Percentiles rank a stretch among this genome's conserved stretches.
Evolutionary conservation across 1,139 yeast species (phyloP).

Genomic region (Hyphopichia fennica): DNA sequence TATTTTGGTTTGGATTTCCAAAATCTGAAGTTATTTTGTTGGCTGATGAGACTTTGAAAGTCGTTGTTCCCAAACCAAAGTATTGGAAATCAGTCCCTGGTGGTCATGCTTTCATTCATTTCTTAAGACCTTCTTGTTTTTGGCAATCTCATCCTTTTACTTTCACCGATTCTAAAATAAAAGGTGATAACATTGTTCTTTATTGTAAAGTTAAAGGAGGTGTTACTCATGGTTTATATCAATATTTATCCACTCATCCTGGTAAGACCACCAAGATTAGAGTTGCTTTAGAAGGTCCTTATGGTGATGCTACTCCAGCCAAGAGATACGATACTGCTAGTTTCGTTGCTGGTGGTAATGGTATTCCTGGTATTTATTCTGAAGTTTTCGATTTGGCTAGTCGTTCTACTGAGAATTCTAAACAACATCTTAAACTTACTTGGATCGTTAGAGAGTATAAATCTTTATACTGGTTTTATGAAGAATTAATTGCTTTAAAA

Average conservation of each 20-base stretch:
- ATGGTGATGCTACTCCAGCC: constrained; percentile 35
- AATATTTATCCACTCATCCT: constrained; percentile 28
- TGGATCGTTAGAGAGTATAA: constrained; percentile 39
- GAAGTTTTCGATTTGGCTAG: constrained; percentile 32
- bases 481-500: constrained; percentile 28
- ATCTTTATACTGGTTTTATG: constrained; percentile 34
- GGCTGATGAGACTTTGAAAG: constrained; percentile 40
- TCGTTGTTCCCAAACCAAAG: constrained; percentile 39
- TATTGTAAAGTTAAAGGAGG: constrained; percentile 41
- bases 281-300: constrained; percentile 45
- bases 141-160: constrained; percentile 51
- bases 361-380: constrained; percentile 43
- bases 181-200: constrained; percentile 22
- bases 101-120: constrained; percentile 52
- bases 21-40: constrained; percentile 32
- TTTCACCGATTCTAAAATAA: constrained; percentile 23
- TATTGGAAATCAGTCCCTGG: constrained; percentile 48
- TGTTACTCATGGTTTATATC: constrained; percentile 30
- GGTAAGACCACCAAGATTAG: constrained; percentile 24
- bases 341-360: constrained; percentile 42
- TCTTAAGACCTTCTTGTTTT: constrained; percentile 34
- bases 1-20: constrained; percentile 40
- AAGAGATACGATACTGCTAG: constrained; percentile 32
- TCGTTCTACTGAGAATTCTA: constrained; percentile 12
- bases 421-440: constrained; percentile 25